A percentile compares a stretch with the other conserved stretches of the same genome.
phyloP scores from a whole-genome alignment of 2,329 filamentous ascomycete genomes.

The Pyrenophora tritici-repentis region DNA sequence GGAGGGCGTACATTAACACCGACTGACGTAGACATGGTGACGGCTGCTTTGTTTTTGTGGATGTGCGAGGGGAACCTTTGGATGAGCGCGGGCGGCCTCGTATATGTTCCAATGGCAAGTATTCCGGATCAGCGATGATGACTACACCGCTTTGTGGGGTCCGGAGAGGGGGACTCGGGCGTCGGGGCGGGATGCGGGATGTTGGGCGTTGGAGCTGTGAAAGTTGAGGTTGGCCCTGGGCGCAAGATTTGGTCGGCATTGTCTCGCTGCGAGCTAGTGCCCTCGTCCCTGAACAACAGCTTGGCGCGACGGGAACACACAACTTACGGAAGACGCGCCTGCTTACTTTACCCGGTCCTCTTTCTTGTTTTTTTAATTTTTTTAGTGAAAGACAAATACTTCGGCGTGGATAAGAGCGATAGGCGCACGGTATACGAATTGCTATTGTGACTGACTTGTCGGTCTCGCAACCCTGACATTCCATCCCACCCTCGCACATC shows the following conservation, averaged over 20 bases:
- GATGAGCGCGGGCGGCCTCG: conserved; percentile 21
- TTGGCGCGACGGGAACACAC: conserved; percentile 33
- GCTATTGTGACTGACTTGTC: not conserved
- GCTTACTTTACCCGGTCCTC: conserved; percentile 3
- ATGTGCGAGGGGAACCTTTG: conserved; percentile 29
- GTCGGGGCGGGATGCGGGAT: conserved; percentile 29
- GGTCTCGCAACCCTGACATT: not conserved
- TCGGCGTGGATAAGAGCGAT: not conserved
- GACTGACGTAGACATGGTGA: conserved; percentile 53
- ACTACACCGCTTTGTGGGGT: conserved; percentile 17
- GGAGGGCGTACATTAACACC: conserved; percentile 57
- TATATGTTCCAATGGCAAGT: conserved; percentile 41
- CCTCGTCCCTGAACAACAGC: conserved; percentile 25
- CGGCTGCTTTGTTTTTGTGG: conserved; percentile 1
- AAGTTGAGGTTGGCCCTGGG: conserved; percentile 35
- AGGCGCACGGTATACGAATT: too few species aligned
- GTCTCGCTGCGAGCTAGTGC: conserved; percentile 22
- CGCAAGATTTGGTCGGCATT: conserved; percentile 33
- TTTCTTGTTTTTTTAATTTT: too few species aligned
- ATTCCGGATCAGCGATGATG: conserved; percentile 23
- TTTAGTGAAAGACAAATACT: too few species aligned
- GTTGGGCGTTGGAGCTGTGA: conserved; percentile 29
- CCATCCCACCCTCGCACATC: conserved; percentile 7
- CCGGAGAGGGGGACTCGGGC: conserved; percentile 24
- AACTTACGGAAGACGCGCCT: conserved; percentile 4